These are phyloP conservation scores for Chamaecyparis obtusa DNA, from an alignment of 75 land plant species.

Conservation along the genomic window DNA sequence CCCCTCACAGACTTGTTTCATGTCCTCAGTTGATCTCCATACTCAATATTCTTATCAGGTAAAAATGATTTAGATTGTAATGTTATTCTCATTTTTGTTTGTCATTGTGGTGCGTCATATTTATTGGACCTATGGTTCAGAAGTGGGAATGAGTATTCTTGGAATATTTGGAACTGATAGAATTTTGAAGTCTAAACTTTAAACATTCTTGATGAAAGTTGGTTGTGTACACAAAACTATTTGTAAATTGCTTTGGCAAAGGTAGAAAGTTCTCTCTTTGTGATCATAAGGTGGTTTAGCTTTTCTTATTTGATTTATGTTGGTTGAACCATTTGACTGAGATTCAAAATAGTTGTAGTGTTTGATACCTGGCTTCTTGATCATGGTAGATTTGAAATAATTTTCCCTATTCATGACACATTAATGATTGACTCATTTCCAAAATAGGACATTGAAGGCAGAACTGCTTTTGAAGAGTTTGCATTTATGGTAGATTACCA, in stretches of 20 bases:
- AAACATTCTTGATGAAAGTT: not conserved
- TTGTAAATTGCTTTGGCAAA: not conserved
- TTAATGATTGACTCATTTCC: no score
- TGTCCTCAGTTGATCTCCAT: conserved; percentile 92
- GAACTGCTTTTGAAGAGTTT: no score
- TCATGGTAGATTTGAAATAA: not conserved
- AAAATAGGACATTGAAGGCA: no score
- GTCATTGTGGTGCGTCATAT: not conserved
- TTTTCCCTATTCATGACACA: no score
- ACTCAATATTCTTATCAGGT: conserved; percentile 96
- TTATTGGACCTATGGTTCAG: not conserved
- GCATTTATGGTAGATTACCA: no score
- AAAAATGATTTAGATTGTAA: not conserved
- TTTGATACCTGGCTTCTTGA: not conserved
- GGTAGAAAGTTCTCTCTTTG: not conserved
- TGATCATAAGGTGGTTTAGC: not conserved
- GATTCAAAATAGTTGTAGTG: not conserved
- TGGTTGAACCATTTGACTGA: not conserved
- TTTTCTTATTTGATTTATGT: not conserved
- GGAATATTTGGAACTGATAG: not conserved
- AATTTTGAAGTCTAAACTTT: not conserved
- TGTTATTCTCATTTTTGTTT: not conserved
- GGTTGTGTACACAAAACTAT: not conserved
- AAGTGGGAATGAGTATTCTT: not conserved
- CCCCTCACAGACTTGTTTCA: conserved; percentile 80